These are phyloP conservation scores for Croton setiger DNA, from an alignment of 441 rosid species.

Conservation along the genomic window DNA sequence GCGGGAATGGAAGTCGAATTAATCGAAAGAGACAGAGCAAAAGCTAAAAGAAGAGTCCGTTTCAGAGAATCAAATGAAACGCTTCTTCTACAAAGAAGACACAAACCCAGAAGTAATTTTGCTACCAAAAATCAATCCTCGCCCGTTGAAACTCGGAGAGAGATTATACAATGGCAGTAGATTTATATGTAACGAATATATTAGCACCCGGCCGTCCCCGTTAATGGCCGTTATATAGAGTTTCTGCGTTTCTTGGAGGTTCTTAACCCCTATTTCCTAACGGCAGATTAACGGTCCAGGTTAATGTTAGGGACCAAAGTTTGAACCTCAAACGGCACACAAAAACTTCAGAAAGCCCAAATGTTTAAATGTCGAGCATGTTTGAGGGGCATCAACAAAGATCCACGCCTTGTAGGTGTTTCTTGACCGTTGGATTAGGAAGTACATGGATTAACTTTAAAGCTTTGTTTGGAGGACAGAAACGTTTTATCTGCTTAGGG, in stretches of 20 bases:
- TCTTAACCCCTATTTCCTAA: constrained; percentile 14
- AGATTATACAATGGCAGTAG: constrained; percentile 20
- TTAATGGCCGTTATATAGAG: constrained; percentile 44
- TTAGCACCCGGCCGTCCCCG: constrained; percentile 66
- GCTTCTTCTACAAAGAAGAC: constrained; percentile 15
- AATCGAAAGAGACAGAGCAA: constrained; percentile 32
- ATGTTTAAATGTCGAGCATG: constrained; percentile 28
- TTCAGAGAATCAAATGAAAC: constrained; percentile 17
- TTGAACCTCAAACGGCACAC: constrained; percentile 89
- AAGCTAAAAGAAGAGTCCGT: constrained; percentile 13
- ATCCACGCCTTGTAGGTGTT: constrained; percentile 23
- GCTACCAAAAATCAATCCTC: constrained; percentile 44
- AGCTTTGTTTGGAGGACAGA: constrained; percentile 2
- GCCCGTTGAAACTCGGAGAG: constrained; percentile 74
- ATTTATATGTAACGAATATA: constrained; percentile 65
- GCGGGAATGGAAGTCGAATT: constrained; percentile 58
- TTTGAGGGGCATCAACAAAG: not conserved
- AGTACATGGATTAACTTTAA: constrained; percentile 13
- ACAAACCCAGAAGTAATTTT: constrained; percentile 27
- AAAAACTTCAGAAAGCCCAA: constrained; percentile 9
- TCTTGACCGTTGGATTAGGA: constrained; percentile 46
- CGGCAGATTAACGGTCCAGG: constrained; percentile 39
- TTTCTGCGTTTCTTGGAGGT: not conserved
- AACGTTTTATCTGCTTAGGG: not conserved
- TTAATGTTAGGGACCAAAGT: constrained; percentile 39